These are phyloP conservation scores for Geotrichum europaeum DNA, from an alignment of 1,139 yeast genomes.

Conservation along the genomic window DNA sequence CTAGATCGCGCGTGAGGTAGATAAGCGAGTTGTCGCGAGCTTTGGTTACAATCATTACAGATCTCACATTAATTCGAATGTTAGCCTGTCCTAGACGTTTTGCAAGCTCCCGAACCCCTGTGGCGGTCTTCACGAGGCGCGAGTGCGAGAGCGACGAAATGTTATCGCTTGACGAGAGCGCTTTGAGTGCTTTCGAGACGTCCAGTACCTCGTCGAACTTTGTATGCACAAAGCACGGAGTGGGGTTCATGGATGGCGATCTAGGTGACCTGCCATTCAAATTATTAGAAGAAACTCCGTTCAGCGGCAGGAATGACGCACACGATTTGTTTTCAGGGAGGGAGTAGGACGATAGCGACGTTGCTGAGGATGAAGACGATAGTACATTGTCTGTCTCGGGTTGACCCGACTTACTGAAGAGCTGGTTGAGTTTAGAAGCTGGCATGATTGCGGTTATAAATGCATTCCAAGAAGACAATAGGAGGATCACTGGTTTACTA, in stretches of 20 bases:
- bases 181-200: conserved; percentile 22
- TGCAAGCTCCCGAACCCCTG: conserved; percentile 75
- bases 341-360: conserved; percentile 1
- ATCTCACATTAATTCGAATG: conserved; percentile 60
- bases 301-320: neutral
- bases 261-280: neutral
- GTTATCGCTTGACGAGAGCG: conserved; percentile 21
- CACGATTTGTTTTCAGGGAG: conserved; percentile 5
- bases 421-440: neutral
- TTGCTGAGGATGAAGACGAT: conserved; percentile 1
- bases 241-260: conserved; percentile 6
- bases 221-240: conserved; percentile 22
- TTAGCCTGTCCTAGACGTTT: conserved; percentile 69
- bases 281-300: neutral
- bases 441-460: neutral
- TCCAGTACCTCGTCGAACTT: conserved; percentile 27
- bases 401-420: neutral
- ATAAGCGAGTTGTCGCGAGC: conserved; percentile 76
- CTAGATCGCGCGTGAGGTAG: conserved; percentile 67
- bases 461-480: neutral
- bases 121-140: conserved; percentile 60
- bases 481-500: too few species aligned
- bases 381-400: neutral
- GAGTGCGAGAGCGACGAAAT: conserved; percentile 22
- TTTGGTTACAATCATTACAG: conserved; percentile 76